Evolutionary conservation across 2,329 filamentous ascomycete species (phyloP).

Genomic region (Lojkania enalia): DNA sequence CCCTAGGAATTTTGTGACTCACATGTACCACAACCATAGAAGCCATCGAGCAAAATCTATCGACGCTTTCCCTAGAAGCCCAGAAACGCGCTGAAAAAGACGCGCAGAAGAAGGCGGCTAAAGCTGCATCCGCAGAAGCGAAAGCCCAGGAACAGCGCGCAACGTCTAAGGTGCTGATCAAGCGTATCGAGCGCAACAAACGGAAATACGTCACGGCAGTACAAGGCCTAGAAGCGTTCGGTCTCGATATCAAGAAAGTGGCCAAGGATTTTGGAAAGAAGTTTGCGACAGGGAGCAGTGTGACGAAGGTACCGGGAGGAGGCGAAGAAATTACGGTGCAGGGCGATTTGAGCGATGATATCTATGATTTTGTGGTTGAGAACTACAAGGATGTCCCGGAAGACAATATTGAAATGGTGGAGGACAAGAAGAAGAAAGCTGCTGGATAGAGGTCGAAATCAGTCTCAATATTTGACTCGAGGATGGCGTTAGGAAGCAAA

Average conservation of each 20-base stretch:
- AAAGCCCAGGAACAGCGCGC: conserved; percentile 83
- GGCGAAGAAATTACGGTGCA: conserved; percentile 98
- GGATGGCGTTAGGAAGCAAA: no score
- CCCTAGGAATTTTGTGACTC: not conserved
- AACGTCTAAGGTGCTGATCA: conserved; percentile 82
- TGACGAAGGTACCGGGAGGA: conserved; percentile 83
- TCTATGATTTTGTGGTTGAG: conserved; percentile 87
- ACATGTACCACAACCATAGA: no score
- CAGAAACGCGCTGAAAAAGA: conserved; percentile 96
- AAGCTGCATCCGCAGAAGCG: conserved; percentile 83
- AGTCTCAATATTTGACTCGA: no score
- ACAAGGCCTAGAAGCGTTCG: conserved; percentile 86
- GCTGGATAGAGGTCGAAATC: conserved; percentile 22
- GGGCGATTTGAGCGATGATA: conserved; percentile 93
- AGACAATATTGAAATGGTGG: conserved; percentile 91
- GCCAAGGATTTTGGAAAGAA: conserved; percentile 98
- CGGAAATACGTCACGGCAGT: conserved; percentile 94
- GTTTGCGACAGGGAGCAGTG: conserved; percentile 90
- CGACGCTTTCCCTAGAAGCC: conserved; percentile 83
- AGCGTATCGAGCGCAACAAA: conserved; percentile 97
- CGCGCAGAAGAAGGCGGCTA: conserved; percentile 93
- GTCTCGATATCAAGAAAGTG: conserved; percentile 90
- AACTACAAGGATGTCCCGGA: conserved; percentile 89
- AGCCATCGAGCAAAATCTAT: conserved; percentile 80
- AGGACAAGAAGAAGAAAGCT: conserved; percentile 94